Conservation (phyloP, 163 green algal species). For the Scenedesmus sp. region DNA sequence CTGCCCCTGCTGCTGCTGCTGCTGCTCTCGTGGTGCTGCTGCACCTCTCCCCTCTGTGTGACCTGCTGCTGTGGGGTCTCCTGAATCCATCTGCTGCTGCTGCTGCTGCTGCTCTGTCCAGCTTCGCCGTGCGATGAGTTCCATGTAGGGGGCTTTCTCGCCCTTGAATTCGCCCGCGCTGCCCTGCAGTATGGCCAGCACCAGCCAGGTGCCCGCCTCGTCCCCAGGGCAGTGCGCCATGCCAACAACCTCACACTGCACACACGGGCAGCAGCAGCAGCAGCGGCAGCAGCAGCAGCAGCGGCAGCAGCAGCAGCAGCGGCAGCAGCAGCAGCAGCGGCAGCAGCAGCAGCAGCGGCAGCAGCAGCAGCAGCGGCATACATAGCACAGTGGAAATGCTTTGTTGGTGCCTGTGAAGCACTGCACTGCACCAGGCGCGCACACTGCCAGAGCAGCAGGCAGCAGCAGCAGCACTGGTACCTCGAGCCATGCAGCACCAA, state of each 20-base stretch:
- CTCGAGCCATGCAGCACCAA: not conserved
- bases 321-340: too few species aligned
- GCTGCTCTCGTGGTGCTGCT: too few species aligned
- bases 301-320: too few species aligned
- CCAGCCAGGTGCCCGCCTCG: conserved; percentile 11
- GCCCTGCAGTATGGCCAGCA: conserved; percentile 25
- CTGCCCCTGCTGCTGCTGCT: too few species aligned
- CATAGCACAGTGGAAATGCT: too few species aligned
- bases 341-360: too few species aligned
- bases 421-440: not conserved
- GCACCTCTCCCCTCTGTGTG: not conserved
- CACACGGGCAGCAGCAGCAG: not conserved
- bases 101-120: not conserved
- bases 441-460: not conserved
- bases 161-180: not conserved
- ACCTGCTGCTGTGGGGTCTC: not conserved
- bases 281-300: not conserved
- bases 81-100: not conserved
- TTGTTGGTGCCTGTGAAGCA: not conserved
- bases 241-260: conserved; percentile 25
- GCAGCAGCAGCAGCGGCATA: too few species aligned
- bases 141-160: conserved; percentile 25
- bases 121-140: not conserved
- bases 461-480: not conserved
- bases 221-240: conserved; percentile 43